Percentiles rank a stretch among this genome's conserved stretches.
Evolutionary conservation across 1,139 yeast genomes (phyloP).

Genomic region (Pneumocystis murina): DNA sequence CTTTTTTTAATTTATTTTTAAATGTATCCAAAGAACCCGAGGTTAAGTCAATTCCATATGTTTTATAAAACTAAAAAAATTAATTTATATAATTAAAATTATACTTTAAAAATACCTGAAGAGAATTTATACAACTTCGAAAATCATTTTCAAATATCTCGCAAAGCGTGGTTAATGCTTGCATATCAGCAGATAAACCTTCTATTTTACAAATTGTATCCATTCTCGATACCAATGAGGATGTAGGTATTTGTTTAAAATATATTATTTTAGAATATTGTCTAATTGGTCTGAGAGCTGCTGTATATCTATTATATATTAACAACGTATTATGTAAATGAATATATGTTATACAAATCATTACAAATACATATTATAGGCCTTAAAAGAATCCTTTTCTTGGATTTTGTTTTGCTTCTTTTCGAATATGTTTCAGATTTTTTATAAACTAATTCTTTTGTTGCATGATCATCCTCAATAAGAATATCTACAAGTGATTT

Average conservation of each 20-base stretch:
- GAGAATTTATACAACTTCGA: constrained; percentile 66
- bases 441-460: constrained; percentile 14
- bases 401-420: constrained; percentile 20
- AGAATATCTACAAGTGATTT: constrained; percentile 48
- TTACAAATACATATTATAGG: constrained; percentile 91
- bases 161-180: constrained; percentile 41
- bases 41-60: not conserved
- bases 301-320: constrained; percentile 24
- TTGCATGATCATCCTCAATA: constrained; percentile 42
- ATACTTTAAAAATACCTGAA: constrained; percentile 38
- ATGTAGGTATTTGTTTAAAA: constrained; percentile 46
- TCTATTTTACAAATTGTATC: constrained; percentile 38
- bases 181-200: constrained; percentile 25
- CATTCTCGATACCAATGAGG: constrained; percentile 35
- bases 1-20: constrained; percentile 1
- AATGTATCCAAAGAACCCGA: constrained; percentile 3
- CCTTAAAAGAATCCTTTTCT: constrained; percentile 38
- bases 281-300: constrained; percentile 57
- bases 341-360: constrained; percentile 39
- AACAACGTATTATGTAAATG: not conserved
- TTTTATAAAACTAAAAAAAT: not conserved
- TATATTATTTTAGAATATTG: constrained; percentile 56
- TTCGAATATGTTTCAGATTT: constrained; percentile 16
- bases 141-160: constrained; percentile 70
- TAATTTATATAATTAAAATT: constrained; percentile 11